Evolutionary conservation across 2,329 filamentous ascomycete species (phyloP).

Genomic region (Pseudogymnoascus sp.): DNA sequence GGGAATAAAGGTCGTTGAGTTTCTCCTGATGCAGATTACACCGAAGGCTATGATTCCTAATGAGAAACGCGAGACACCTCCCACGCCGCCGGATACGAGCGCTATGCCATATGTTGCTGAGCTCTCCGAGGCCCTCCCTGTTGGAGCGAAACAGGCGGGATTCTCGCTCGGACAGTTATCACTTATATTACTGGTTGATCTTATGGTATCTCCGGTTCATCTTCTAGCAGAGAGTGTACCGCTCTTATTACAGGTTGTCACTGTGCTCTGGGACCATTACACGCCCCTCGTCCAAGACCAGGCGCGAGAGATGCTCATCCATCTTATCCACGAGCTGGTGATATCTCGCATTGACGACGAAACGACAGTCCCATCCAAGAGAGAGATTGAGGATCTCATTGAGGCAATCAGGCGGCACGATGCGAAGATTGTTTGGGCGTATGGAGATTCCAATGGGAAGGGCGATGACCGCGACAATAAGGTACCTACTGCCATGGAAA

Average conservation of each 20-base stretch:
- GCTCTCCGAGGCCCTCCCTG: slow-evolving; percentile 65
- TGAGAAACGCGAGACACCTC: slow-evolving; percentile 63
- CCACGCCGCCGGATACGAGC: slow-evolving; percentile 62
- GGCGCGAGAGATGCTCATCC: slow-evolving; percentile 93
- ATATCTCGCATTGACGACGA: slow-evolving; percentile 62
- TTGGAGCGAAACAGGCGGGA: slow-evolving; percentile 83
- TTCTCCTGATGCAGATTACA: slow-evolving; percentile 79
- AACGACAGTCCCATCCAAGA: slow-evolving; percentile 51
- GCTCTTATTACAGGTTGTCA: slow-evolving; percentile 78
- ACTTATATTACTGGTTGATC: slow-evolving; percentile 84
- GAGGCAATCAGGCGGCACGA: slow-evolving; percentile 81
- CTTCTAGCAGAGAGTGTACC: slow-evolving; percentile 72
- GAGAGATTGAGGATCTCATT: slow-evolving; percentile 76
- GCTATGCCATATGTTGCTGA: slow-evolving; percentile 85
- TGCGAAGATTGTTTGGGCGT: slow-evolving; percentile 78
- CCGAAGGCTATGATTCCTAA: slow-evolving; percentile 96
- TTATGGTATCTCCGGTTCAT: slow-evolving; percentile 88
- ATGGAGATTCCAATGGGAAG: slow-evolving; percentile 83
- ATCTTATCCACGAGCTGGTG: slow-evolving; percentile 91
- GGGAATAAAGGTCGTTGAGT: slow-evolving; percentile 87
- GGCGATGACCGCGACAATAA: slow-evolving; percentile 64
- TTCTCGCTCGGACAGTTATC: slow-evolving; percentile 90
- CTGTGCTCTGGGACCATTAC: slow-evolving; percentile 96
- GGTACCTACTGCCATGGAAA: slow-evolving; percentile 80
- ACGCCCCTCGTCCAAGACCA: slow-evolving; percentile 92